Evolutionary conservation across 1,139 yeast species (phyloP).

Genomic region (Candida tetrigidarum): DNA sequence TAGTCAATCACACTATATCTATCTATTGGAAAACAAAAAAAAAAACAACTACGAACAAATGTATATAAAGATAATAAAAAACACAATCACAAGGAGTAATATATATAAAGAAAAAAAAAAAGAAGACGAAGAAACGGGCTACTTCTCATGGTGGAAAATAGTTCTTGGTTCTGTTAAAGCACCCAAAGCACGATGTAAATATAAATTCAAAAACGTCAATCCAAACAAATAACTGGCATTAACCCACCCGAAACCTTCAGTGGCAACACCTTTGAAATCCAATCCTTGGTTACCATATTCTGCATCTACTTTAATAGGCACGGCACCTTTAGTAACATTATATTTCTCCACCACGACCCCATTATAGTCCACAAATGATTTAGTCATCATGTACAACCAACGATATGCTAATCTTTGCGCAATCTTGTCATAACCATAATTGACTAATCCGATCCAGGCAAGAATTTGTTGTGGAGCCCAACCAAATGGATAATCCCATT

Average conservation of each 20-base stretch:
- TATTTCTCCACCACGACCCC: constrained; percentile 98
- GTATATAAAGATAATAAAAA: neutral
- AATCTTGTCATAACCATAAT: constrained; percentile 71
- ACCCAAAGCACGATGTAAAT: constrained; percentile 79
- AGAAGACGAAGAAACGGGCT: neutral
- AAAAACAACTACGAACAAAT: too few species aligned
- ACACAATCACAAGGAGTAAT: neutral
- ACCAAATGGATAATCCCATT: constrained; percentile 98
- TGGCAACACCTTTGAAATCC: constrained; percentile 90
- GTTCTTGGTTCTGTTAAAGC: constrained; percentile 52
- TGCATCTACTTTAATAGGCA: constrained; percentile 92
- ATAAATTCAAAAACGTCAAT: constrained; percentile 65
- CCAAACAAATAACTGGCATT: constrained; percentile 86
- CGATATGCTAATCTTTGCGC: constrained; percentile 79
- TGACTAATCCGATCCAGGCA: constrained; percentile 85
- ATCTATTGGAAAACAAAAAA: too few species aligned
- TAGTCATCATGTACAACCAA: constrained; percentile 90
- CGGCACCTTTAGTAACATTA: constrained; percentile 81
- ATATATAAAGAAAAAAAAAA: neutral
- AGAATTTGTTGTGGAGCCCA: constrained; percentile 99
- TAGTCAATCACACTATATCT: too few species aligned
- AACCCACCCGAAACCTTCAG: constrained; percentile 98
- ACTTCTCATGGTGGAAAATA: constrained; percentile 2
- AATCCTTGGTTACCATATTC: constrained; percentile 98
- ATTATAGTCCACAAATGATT: constrained; percentile 90